These are phyloP conservation scores for Cucurbita argyrosperma DNA, from an alignment of 306 rosid genomes.

Conservation along the genomic window DNA sequence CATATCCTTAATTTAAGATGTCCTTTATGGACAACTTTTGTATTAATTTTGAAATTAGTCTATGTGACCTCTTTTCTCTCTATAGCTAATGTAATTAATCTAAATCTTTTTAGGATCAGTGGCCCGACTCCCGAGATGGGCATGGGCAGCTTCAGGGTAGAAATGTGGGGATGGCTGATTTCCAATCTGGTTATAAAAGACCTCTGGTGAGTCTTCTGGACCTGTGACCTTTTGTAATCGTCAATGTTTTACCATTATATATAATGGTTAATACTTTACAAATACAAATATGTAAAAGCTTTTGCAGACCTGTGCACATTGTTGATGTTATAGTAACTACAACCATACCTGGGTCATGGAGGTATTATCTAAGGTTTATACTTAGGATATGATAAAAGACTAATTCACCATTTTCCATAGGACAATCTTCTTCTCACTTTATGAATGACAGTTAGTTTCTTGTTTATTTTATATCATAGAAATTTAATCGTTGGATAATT, in stretches of 20 bases:
- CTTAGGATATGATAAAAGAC: not conserved
- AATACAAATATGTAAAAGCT: not conserved
- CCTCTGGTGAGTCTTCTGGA: conserved; percentile 39
- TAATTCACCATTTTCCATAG: not conserved
- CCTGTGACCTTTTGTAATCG: not conserved
- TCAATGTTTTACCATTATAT: not conserved
- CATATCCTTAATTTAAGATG: not conserved
- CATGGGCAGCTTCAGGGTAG: conserved; percentile 60
- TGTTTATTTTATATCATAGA: not conserved
- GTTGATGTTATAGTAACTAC: not conserved
- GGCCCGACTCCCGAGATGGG: conserved; percentile 53
- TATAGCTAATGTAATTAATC: conserved; percentile 11
- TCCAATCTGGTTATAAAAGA: conserved; percentile 53
- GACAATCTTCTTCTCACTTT: not conserved
- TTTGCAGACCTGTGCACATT: not conserved
- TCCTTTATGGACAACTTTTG: not conserved
- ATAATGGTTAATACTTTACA: not conserved
- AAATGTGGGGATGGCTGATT: conserved; percentile 38
- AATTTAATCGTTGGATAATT: conserved; percentile 7
- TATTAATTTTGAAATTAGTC: conserved; percentile 10
- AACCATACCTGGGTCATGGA: not conserved
- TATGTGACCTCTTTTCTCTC: conserved; percentile 12
- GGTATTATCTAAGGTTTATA: not conserved
- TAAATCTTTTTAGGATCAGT: conserved; percentile 44
- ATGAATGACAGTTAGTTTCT: not conserved